Evolutionary conservation across 176 grass and related monocot species (phyloP).

Genomic region (Lolium multiflorum): DNA sequence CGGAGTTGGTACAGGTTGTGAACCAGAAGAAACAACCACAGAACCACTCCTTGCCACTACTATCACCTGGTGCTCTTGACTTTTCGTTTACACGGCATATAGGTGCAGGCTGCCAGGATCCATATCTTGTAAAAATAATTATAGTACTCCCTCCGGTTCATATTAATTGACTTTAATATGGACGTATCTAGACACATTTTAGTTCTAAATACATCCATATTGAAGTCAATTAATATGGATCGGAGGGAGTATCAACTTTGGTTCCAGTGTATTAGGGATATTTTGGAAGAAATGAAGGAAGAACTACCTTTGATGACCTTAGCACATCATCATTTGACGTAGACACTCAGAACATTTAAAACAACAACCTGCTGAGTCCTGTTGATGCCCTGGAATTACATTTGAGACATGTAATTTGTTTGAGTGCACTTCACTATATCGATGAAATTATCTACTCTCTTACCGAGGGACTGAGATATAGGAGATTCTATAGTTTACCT

Average conservation of each 20-base stretch:
- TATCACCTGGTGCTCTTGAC: neutral
- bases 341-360: neutral
- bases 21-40: neutral
- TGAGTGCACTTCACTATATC: neutral
- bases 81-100: neutral
- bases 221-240: too few species aligned
- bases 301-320: neutral
- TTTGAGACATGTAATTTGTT: neutral
- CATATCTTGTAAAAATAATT: slow-evolving; percentile 18
- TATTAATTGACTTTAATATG: too few species aligned
- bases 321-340: neutral
- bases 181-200: too few species aligned
- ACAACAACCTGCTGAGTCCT: slow-evolving; percentile 6
- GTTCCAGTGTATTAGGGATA: neutral
- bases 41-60: neutral
- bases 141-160: too few species aligned
- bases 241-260: too few species aligned
- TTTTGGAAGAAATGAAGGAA: neutral
- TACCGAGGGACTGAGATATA: neutral
- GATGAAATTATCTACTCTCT: slow-evolving; percentile 14
- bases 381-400: neutral
- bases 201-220: too few species aligned
- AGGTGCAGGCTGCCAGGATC: slow-evolving; percentile 6
- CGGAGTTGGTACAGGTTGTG: slow-evolving; percentile 10
- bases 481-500: slow-evolving; percentile 36